Evolutionary conservation across 2,329 filamentous ascomycete genomes (phyloP), one percentile per base, ranked within the genome.

Genomic region (Tolypocladium cylindrosporum): DNA sequence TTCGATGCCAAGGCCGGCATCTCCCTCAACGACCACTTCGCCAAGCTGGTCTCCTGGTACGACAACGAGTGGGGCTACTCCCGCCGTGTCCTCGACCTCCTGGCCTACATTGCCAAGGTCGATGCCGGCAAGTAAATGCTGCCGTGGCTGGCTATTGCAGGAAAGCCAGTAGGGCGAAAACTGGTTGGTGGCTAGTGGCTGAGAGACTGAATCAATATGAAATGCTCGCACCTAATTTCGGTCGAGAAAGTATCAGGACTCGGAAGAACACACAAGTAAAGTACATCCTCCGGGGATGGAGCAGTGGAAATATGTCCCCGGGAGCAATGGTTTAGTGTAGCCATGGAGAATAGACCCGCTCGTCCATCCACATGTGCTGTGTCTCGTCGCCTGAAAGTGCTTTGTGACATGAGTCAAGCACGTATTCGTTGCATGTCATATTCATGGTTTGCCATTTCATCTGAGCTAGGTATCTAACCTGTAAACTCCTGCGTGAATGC

Each of bases 31-130:
- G 79, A 91, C 72, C 92, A 97, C 87, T 97, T 97, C 77, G 87
- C 96, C 85, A 99, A 99, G 89, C 85, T 99, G 63, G 89, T 97
- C 75, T 87, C 87, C 71, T 97, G 93, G 94, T 96, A 96, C 81
- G 91, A 96, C 85, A 97, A 97, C 85, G 93, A 97, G 86, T 97
- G 92, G 91, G 94, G 92, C 73, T 97, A 99, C 89, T 95, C 90
- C 77, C 92, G 92, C 82, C 94, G 89, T 86, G 89, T 92, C 71
- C 80, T 92, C 68, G 89, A 94, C 79, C 88, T 94, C 70, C 74
- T 85, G 74, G 80, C 82, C 78, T 88, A 91, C 82, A 83, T 92
- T 70, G 81, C 88, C 77, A 89, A 90, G 83, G 86, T 88, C 65
- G 89, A 92, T 71, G 82, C 72, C 70, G 72, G 74, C 73, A 78